Conservation (phyloP, 2,329 filamentous ascomycete species). For the Fusarium sp. region DNA sequence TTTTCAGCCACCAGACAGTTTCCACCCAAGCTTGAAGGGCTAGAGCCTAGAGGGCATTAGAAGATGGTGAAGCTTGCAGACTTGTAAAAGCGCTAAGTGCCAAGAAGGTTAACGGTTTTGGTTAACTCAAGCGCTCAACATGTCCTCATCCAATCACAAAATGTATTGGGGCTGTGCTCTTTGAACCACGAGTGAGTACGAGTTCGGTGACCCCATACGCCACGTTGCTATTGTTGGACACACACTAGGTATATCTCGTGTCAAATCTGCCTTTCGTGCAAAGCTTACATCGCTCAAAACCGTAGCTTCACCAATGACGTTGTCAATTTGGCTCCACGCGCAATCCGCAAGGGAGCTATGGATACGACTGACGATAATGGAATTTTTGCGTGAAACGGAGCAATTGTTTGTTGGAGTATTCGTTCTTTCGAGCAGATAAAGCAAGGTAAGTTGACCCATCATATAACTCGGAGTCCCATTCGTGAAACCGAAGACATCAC, state of each 20-base stretch:
- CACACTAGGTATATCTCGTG: not conserved
- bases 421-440: rapidly evolving
- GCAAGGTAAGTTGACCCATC: not conserved
- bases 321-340: not conserved
- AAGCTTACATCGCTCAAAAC: not conserved
- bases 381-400: not conserved
- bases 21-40: too few species aligned
- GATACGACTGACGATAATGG: not conserved
- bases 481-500: not conserved
- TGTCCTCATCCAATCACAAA: not conserved
- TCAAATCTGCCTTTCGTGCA: not conserved
- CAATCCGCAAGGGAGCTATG: not conserved
- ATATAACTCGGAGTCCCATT: not conserved
- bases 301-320: not conserved
- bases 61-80: too few species aligned
- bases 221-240: not conserved
- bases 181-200: not conserved
- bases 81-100: not conserved
- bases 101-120: not conserved
- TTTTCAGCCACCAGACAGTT: not conserved
- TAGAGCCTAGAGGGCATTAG: too few species aligned
- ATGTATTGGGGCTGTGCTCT: not conserved
- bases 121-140: rapidly evolving
- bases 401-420: not conserved
- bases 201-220: not conserved